Evolutionary conservation across 805 yeast genomes (phyloP).

Genomic region (Geotrichum ghanense): DNA sequence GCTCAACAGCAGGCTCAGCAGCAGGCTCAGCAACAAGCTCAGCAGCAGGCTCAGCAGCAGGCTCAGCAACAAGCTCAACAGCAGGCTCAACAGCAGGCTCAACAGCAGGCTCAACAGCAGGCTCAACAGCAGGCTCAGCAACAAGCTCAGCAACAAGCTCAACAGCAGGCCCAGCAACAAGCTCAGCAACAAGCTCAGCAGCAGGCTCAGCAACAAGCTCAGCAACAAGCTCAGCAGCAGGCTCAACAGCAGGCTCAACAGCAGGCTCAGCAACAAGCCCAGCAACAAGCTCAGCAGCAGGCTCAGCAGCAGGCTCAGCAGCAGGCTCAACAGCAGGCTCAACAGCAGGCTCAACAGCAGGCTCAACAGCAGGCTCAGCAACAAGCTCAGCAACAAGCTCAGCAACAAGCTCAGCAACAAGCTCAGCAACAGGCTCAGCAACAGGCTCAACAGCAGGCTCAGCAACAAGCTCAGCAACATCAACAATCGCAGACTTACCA

Average conservation of each 20-base stretch:
- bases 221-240: neutral
- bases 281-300: slow-evolving; percentile 7
- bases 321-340: slow-evolving; percentile 8
- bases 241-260: slow-evolving; percentile 2
- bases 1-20: slow-evolving; percentile 15
- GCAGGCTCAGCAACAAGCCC: slow-evolving; percentile 8
- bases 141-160: slow-evolving; percentile 4
- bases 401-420: slow-evolving; percentile 5
- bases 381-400: slow-evolving; percentile 4
- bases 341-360: slow-evolving; percentile 6
- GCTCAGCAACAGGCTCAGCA: neutral
- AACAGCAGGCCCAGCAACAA: slow-evolving; percentile 5
- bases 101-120: slow-evolving; percentile 6
- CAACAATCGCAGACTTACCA: neutral
- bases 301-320: slow-evolving; percentile 8
- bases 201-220: neutral
- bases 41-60: slow-evolving; percentile 7
- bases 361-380: slow-evolving; percentile 7
- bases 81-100: slow-evolving; percentile 8
- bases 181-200: neutral
- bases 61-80: slow-evolving; percentile 8
- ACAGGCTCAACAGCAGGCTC: neutral
- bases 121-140: slow-evolving; percentile 7
- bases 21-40: slow-evolving; percentile 8
- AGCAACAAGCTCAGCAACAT: neutral